Base-by-base conservation (phyloP, 176 grass and related monocot species). In the Oryza coarctata region DNA sequence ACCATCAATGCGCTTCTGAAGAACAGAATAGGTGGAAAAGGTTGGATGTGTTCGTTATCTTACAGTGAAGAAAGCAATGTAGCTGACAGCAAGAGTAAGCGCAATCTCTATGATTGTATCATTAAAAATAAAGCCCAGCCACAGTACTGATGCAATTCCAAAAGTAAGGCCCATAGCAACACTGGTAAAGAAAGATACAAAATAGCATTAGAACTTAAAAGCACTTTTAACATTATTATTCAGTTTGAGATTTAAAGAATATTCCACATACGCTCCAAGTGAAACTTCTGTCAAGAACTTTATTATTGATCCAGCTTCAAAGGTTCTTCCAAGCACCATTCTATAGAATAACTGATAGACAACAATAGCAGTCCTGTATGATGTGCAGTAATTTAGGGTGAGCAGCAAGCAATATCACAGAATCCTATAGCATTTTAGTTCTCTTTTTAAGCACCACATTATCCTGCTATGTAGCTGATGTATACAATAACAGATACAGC, bases 1-100 rank as follows among this genome's bases (percentile, higher is more conserved):
- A 64, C 20, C 12, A 74, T 28, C 2, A 39, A 40, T 35, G 38
- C 7, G 14, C 3, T 50, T 85, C 2, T n/a, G 27, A 38, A 50
- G 27, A 38, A 62, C 60, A 81, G 26, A 10, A 71, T 20, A 55
- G 18, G 50, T 5, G 50, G 73, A 49, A 58, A 14, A 85, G 55
- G 27, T 71, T 58, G 0, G 11, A 58, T 44, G 33, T 9, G 39
- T 30, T 70, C 2, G 1, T 72, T 20, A 73, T 87, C 94, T 97
- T 93, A 98, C 95, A 68, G 92, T 95, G 89, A 91, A 94, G 80
- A 93, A 98, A 77, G 95, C 90, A 87, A 98, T 85, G 82, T 98
- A 98, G 87, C 95, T 98, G 86, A 98, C 90, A 90, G 90, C 95
- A 75, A 98, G 72, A 81, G 95, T 98, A 64, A 95, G 87, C 23